Base-by-base conservation (phyloP, 2,329 filamentous ascomycete species). In the Knufia fluminis region DNA sequence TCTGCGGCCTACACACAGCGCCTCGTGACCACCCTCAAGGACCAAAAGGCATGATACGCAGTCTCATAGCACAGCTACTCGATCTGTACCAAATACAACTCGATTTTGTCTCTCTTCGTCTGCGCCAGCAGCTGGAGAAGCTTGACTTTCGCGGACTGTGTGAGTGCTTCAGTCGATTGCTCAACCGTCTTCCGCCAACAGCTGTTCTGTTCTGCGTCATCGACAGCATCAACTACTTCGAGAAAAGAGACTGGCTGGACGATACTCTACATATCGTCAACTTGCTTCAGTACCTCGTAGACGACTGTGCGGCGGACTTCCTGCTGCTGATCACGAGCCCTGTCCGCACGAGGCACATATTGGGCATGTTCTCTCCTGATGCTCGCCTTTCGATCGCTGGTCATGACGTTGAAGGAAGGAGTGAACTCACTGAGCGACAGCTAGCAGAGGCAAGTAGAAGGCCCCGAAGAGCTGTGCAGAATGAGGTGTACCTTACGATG, bases 281-380 rank as follows among this genome's bases (percentile, higher is more conserved):
- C n/a, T 22, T 28, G 26, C 33, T 52, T 17, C 46, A 49, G 41
- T 40, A 46, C 12, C 20, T 53, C 8, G 32, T 46, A 7, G 10
- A 50, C 23, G 49, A 51, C 22, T n/a, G 45, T 32, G 48, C 38
- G 19, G 35, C 49, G 7, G 24, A 52, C n/a, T 43, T 53, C 38
- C 52, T 52, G 43, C 24, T 53, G 4, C 43, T 53, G 4, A 24
- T 53, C 36, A 53, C 52, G 3, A 47, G 49, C 33, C 49, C 52
- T 7, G 32, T 17, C 16, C 43, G 43, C 4, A 51, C 49, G 9
- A 41, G 19, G 35, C 22, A 44, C 38, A 19, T 49, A 14, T 36
- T 26, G 14, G 33, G 14, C n/a, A 42, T 20, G 12, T 46, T 53
- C 16, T n/a, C 41, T 12, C 19, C 17, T 7, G 41, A 50, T 4